A percentile compares a stretch with the other conserved stretches of the same genome.
These are phyloP conservation scores for Cyamopsis tetragonoloba DNA, from an alignment of 306 rosid species.

Conservation along the genomic window DNA sequence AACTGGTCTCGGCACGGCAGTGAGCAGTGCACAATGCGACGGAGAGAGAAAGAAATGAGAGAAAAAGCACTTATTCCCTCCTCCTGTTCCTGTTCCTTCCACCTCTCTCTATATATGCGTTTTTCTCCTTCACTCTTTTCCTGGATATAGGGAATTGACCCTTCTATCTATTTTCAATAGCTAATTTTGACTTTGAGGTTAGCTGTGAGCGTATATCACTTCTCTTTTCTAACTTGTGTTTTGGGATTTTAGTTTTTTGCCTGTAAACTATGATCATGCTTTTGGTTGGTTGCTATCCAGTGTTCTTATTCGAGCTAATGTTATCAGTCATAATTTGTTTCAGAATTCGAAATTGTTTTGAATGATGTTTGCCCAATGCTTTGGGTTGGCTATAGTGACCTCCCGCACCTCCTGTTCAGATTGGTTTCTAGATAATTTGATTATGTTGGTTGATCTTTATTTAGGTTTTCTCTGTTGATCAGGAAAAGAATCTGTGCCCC, in stretches of 20 bases:
- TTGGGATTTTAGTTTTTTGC: neutral
- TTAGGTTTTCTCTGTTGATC: neutral
- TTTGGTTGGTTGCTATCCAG: neutral
- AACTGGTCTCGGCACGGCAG: slow-evolving; percentile 12
- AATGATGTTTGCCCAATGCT: neutral
- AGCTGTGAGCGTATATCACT: slow-evolving; percentile 39
- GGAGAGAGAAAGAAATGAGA: neutral
- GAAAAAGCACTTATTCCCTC: slow-evolving; percentile 15
- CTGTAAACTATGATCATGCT: neutral
- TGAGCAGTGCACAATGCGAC: neutral
- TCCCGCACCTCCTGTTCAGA: too few relatives aligned
- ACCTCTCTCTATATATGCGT: neutral
- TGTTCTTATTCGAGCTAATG: neutral
- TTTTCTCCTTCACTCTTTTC: slow-evolving; percentile 1
- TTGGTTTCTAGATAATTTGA: neutral
- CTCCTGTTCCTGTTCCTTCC: slow-evolving; percentile 9
- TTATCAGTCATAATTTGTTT: neutral
- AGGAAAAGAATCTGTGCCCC: neutral
- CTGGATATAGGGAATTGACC: neutral
- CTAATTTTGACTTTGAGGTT: slow-evolving; percentile 25
- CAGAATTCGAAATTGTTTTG: neutral
- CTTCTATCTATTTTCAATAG: neutral
- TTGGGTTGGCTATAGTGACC: slow-evolving; percentile 6
- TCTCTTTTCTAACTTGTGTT: slow-evolving; percentile 4
- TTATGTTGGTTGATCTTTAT: neutral